phyloP scores from a whole-genome alignment of 176 grass and related monocot genomes.

The Guadua angustifolia region DNA sequence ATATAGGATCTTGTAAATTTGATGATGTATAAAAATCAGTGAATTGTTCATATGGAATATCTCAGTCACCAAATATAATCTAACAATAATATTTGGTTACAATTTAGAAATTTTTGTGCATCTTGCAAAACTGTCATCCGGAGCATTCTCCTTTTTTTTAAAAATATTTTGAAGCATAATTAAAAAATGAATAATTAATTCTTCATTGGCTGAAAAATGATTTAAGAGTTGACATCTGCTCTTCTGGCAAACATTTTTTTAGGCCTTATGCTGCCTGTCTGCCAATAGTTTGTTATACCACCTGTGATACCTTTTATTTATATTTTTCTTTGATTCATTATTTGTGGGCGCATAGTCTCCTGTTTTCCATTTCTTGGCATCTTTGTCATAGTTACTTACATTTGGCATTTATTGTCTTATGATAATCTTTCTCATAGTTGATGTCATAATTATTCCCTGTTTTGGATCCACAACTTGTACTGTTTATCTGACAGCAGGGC shows the following conservation, averaged over 20 bases:
- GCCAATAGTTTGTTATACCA: not conserved
- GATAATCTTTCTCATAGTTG: conserved; percentile 12
- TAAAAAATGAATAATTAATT: not conserved
- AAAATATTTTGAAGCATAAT: not conserved
- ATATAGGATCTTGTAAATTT: not conserved
- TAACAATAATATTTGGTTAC: not conserved
- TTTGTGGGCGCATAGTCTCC: not conserved
- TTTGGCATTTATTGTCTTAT: conserved; percentile 17
- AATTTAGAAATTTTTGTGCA: not conserved
- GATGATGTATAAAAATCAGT: not conserved
- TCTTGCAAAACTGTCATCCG: not conserved
- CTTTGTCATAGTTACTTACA: not conserved
- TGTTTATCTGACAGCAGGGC: conserved; percentile 52
- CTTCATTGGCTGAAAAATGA: conserved; percentile 10
- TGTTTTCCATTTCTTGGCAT: not conserved
- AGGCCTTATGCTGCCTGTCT: not conserved
- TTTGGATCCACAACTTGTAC: conserved; percentile 2
- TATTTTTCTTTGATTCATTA: not conserved
- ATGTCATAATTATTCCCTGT: conserved; percentile 10
- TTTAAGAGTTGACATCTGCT: not conserved
- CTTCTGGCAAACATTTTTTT: not conserved
- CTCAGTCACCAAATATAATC: not conserved
- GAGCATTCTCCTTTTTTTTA: not conserved
- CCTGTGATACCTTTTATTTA: not conserved
- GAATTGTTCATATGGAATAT: not conserved